Conservation (phyloP, 2,329 filamentous ascomycete species). For the Fonsecaea monophora region DNA sequence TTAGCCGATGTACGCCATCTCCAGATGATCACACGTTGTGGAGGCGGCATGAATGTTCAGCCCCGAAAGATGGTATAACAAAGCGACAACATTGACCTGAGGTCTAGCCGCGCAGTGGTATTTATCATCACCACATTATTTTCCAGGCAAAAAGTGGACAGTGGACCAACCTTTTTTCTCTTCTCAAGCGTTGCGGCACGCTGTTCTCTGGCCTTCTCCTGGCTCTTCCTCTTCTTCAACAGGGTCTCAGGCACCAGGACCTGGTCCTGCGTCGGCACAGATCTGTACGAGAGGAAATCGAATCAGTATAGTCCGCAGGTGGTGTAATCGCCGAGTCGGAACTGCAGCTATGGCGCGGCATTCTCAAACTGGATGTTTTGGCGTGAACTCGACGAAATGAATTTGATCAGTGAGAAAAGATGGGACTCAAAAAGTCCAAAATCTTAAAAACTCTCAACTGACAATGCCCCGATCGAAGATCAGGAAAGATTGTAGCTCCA, state of each 20-base stretch:
- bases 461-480: conserved; percentile 72
- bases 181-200: conserved; percentile 78
- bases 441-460: conserved; percentile 66
- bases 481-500: conserved; percentile 54
- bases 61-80: conserved; percentile 98
- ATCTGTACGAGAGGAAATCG: conserved; percentile 62
- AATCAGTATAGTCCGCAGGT: conserved; percentile 81
- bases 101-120: conserved; percentile 92
- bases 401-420: conserved; percentile 76
- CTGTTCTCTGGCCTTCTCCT: conserved; percentile 98
- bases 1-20: conserved; percentile 44
- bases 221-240: conserved; percentile 99
- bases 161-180: conserved; percentile 81
- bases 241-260: conserved; percentile 98
- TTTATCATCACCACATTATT: conserved; percentile 78
- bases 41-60: conserved; percentile 63
- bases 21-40: conserved; percentile 5
- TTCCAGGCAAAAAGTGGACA: conserved; percentile 40
- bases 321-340: conserved; percentile 81
- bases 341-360: conserved; percentile 90
- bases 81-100: conserved; percentile 91
- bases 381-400: conserved; percentile 76
- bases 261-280: conserved; percentile 91
- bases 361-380: conserved; percentile 74
- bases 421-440: conserved; percentile 27